Evolutionary conservation across 73 alveolate species (phyloP).

Genomic region (Effrenium voratum): DNA sequence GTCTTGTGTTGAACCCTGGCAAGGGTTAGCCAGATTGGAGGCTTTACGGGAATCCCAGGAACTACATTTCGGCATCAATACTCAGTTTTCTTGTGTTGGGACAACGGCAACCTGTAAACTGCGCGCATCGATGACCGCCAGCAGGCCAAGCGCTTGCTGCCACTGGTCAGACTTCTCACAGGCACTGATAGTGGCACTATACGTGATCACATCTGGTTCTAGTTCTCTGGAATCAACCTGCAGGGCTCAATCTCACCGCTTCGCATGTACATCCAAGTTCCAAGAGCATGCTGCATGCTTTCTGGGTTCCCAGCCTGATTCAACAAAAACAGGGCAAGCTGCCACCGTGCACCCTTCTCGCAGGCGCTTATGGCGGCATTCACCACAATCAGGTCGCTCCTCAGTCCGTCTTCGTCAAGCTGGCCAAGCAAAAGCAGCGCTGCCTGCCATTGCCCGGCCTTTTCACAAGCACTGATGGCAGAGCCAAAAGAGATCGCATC

Average conservation of each 20-base stretch:
- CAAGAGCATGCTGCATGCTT: not conserved
- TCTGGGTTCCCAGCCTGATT: not conserved
- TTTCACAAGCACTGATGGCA: slow-evolving; percentile 60
- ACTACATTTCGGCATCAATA: no score
- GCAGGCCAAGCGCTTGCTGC: slow-evolving; percentile 6
- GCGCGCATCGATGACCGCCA: not conserved
- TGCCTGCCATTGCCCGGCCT: not conserved
- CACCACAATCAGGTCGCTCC: slow-evolving; percentile 15
- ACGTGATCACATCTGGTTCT: slow-evolving; percentile 41
- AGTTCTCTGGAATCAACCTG: not conserved
- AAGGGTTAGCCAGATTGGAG: no score
- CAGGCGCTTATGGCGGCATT: slow-evolving; percentile 55
- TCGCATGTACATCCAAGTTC: not conserved
- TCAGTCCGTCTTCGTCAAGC: not conserved
- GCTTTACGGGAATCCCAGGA: no score
- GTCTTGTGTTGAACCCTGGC: no score
- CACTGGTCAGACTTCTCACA: slow-evolving; percentile 39
- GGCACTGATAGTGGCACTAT: slow-evolving; percentile 47
- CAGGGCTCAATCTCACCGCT: no score
- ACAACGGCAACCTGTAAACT: not conserved
- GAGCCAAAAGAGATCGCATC: no score
- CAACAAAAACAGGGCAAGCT: slow-evolving; percentile 24
- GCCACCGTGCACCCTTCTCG: slow-evolving; percentile 47
- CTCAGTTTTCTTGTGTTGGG: no score
- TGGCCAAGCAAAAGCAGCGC: not conserved